Percentiles rank a stretch among this genome's conserved stretches.
phyloP scores from a whole-genome alignment of 2,329 filamentous ascomycete species.

The Remersonia thermophila region DNA sequence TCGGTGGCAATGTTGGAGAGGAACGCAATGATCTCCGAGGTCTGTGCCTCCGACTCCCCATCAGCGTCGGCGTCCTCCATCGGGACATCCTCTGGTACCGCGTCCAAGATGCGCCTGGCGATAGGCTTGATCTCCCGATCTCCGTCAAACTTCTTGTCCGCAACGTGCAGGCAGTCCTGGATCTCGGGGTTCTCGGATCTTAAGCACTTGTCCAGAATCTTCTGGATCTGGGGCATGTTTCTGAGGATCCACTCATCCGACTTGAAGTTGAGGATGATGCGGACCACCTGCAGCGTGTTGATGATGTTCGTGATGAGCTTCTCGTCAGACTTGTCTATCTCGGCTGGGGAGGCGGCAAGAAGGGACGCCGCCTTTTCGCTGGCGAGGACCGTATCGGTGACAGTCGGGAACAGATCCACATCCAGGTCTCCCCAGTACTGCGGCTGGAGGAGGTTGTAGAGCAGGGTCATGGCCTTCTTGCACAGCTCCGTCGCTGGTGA shows the following conservation, averaged over 20 bases:
- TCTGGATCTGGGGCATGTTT: conserved; percentile 67
- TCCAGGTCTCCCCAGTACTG: conserved; percentile 88
- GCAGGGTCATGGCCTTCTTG: conserved; percentile 68
- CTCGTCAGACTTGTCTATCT: conserved; percentile 65
- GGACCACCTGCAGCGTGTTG: conserved; percentile 85
- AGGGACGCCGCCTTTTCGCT: conserved; percentile 61
- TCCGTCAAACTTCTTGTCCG: conserved; percentile 57
- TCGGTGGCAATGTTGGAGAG: conserved; percentile 80
- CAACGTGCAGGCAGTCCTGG: conserved; percentile 77
- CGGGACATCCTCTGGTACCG: conserved; percentile 66
- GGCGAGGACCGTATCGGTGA: conserved; percentile 73
- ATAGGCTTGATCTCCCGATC: conserved; percentile 61
- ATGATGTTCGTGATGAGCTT: conserved; percentile 80
- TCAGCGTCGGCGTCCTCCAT: conserved; percentile 74
- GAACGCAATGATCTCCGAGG: conserved; percentile 76
- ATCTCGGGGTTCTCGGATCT: conserved; percentile 84
- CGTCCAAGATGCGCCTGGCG: conserved; percentile 72
- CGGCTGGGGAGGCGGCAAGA: conserved; percentile 44
- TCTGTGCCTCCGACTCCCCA: conserved; percentile 66
- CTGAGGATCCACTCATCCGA: conserved; percentile 80
- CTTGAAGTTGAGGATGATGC: conserved; percentile 79
- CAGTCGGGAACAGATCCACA: conserved; percentile 79
- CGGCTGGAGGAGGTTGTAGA: conserved; percentile 74
- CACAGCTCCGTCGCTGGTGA: conserved; percentile 62
- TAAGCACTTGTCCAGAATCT: conserved; percentile 77